phyloP scores from a whole-genome alignment of 495 filamentous ascomycete species.

The Pyrenula massariospora region DNA sequence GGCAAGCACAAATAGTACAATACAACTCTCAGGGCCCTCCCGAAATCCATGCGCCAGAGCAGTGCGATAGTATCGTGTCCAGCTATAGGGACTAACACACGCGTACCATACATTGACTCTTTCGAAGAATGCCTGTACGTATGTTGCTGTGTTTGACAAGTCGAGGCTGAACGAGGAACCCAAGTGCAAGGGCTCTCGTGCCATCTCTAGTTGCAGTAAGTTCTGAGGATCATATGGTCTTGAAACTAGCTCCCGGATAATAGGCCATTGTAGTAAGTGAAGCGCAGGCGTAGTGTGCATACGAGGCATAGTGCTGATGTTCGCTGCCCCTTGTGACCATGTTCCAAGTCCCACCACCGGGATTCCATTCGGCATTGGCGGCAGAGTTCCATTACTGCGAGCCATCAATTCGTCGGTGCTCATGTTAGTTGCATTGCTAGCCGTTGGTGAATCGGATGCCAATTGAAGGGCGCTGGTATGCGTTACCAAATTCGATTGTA shows the following conservation, averaged over 20 bases:
- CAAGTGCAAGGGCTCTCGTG: constrained; percentile 55
- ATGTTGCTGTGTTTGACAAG: constrained; percentile 59
- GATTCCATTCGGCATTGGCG: constrained; percentile 39
- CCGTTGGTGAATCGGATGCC: constrained; percentile 48
- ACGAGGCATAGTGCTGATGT: constrained; percentile 77
- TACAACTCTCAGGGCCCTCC: constrained; percentile 68
- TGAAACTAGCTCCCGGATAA: constrained; percentile 65
- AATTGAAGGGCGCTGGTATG: constrained; percentile 36
- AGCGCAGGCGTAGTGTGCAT: constrained; percentile 69
- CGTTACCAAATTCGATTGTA: constrained; percentile 52
- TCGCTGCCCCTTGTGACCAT: constrained; percentile 54
- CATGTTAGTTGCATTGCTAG: constrained; percentile 57
- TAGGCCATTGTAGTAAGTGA: constrained; percentile 67
- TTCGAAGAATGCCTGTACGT: constrained; percentile 67
- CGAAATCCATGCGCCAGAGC: constrained; percentile 62
- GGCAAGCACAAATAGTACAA: constrained; percentile 69
- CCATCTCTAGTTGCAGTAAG: constrained; percentile 71
- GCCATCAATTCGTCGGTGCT: constrained; percentile 50
- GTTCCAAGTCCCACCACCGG: constrained; percentile 58
- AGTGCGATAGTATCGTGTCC: constrained; percentile 61
- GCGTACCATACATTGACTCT: constrained; percentile 78
- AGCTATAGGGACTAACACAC: constrained; percentile 72
- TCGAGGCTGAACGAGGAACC: constrained; percentile 50
- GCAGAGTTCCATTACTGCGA: constrained; percentile 20
- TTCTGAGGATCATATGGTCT: constrained; percentile 68